A percentile compares a stretch with the other conserved stretches of the same genome.
phyloP scores from a whole-genome alignment of 2,329 filamentous ascomycete genomes.

The Fusarium annulatum region DNA sequence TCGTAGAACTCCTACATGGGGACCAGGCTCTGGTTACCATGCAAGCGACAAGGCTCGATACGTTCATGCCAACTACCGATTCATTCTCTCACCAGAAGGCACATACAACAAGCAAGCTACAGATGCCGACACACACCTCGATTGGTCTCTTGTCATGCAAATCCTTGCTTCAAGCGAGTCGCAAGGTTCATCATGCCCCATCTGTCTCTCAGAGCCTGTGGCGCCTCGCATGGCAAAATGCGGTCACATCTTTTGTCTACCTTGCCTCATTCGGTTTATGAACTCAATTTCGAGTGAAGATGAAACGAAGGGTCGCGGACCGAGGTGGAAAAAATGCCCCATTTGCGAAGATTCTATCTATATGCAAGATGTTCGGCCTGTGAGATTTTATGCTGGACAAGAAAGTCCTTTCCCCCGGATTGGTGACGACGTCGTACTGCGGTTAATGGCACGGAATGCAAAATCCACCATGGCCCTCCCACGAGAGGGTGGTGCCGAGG shows the following conservation, averaged over 20 bases:
- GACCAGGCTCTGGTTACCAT: constrained; percentile 88
- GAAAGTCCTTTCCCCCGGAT: constrained; percentile 83
- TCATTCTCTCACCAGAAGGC: constrained; percentile 86
- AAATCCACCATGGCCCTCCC: constrained; percentile 89
- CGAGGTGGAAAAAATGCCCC: constrained; percentile 93
- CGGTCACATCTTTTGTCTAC: constrained; percentile 95
- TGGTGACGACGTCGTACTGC: constrained; percentile 89
- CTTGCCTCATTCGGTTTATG: constrained; percentile 96
- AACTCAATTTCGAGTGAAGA: constrained; percentile 80
- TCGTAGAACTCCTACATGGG: constrained; percentile 82
- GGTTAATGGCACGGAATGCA: constrained; percentile 83
- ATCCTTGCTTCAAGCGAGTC: constrained; percentile 91
- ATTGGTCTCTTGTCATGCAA: constrained; percentile 92
- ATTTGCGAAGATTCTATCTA: constrained; percentile 97
- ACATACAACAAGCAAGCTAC: constrained; percentile 83
- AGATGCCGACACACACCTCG: constrained; percentile 88
- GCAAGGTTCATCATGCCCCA: constrained; percentile 89
- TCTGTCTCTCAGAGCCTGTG: constrained; percentile 91
- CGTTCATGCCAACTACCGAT: constrained; percentile 96
- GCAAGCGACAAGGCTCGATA: constrained; percentile 90
- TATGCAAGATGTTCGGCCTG: constrained; percentile 87
- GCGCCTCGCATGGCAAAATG: constrained; percentile 97
- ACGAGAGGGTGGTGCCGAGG: constrained; percentile 78
- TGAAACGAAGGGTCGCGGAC: constrained; percentile 74
- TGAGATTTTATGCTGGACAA: constrained; percentile 91